Percentiles rank a stretch among this genome's conserved stretches.
Conservation (phyloP, 768 basidiomycete species). For the Xerocomellus intermedius region DNA sequence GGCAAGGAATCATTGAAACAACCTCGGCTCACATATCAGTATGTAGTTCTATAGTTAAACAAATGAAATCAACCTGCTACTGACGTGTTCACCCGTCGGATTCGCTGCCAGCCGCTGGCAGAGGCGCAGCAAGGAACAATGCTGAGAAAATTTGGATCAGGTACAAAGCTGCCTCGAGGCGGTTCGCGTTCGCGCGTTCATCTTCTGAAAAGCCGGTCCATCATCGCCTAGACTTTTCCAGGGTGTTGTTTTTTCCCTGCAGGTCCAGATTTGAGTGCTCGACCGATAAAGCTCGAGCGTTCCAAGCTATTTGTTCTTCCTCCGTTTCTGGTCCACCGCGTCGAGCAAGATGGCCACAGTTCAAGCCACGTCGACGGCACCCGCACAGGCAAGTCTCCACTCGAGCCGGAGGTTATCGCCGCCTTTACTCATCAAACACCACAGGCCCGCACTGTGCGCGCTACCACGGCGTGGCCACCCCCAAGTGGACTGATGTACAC, state of each 20-base stretch:
- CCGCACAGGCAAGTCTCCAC: constrained; percentile 15
- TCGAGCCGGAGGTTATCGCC: neutral
- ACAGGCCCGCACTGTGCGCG: constrained; percentile 21
- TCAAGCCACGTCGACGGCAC: neutral
- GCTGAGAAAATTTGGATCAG: constrained; percentile 6
- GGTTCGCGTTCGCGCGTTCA: constrained; percentile 20
- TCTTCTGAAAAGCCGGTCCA: constrained; percentile 3
- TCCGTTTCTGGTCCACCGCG: neutral
- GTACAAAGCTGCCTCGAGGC: constrained; percentile 20
- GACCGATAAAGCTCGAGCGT: neutral
- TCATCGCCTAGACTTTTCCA: constrained; percentile 3
- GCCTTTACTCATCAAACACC: neutral
- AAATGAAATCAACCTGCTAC: neutral
- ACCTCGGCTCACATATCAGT: no score
- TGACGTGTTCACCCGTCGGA: neutral
- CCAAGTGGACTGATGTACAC: constrained; percentile 11
- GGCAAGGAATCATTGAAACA: no score
- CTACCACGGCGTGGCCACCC: constrained; percentile 5
- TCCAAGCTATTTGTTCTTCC: neutral
- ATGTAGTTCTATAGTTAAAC: no score
- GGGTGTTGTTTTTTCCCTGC: constrained; percentile 13
- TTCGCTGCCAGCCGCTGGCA: no score
- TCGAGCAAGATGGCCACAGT: constrained; percentile 10
- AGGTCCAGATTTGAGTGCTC: neutral
- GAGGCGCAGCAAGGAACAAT: neutral